Evolutionary conservation across 2,329 filamentous ascomycete species (phyloP), one percentile per base, ranked within the genome.

Genomic region (Stagonosporopsis vannaccii): DNA sequence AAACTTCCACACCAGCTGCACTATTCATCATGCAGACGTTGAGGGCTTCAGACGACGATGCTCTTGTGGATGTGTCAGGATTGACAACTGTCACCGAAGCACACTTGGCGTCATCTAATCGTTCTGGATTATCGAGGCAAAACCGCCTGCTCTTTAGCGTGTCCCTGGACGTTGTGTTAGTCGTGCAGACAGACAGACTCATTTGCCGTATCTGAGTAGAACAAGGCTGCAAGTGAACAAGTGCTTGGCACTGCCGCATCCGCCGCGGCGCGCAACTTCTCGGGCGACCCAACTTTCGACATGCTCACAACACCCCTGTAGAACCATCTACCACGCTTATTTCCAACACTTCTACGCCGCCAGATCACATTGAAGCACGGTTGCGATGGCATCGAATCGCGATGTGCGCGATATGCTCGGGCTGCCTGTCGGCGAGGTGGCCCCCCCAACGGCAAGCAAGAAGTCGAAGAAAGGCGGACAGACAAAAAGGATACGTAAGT

Each of bases 331-430:
- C 65, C 49, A 58, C 63, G 56, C 52, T 57, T 40, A 50, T 58
- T 63, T 40, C 51, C 56, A 57, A 36, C 51, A 48, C 49, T 62
- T 54, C 53, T 56, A 54, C 59, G 50, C 62, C 57, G 56, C 60
- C 61, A 50, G 62, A 60, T 61, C 62, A 57, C 63, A 44, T 51
- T 47, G 47, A 57, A 45, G 57, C 42, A 58, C 48, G 54, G 44
- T 58, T 63, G 63, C 67, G 62, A 76, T 76, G 74, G 71, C 74
- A 58, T 71, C 72, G 46, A 69, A 73, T 60, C 71, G 75, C 63
- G 92, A 96, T 82, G 86, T 96, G 67, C 91, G 90, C 79, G 92
- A 96, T 75, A 91, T 96, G 73, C 87, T 96, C 71, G 91, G 93
- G 76, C 82, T 96, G 73, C 88, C 87, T 66, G 88, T 62, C 87